These are phyloP conservation scores for Xylaria sp. DNA, from an alignment of 2,329 filamentous ascomycete species.

Conservation along the genomic window DNA sequence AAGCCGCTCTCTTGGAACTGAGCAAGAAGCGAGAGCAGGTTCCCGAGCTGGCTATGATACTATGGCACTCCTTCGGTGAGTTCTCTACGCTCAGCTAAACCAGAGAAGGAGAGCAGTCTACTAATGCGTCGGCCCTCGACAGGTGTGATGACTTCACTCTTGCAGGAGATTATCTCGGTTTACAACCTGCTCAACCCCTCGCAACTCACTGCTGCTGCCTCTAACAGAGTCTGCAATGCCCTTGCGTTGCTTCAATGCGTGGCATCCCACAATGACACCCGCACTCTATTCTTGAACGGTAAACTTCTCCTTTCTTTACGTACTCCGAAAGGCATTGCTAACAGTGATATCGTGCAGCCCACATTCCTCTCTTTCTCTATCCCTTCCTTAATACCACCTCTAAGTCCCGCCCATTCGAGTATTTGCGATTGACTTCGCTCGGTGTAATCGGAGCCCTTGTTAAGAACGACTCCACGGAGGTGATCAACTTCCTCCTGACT, in stretches of 20 bases:
- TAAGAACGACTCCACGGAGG: constrained; percentile 97
- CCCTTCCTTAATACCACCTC: constrained; percentile 98
- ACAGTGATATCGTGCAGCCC: constrained; percentile 54
- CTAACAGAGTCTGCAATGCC: constrained; percentile 95
- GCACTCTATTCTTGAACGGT: constrained; percentile 91
- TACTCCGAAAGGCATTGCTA: constrained; percentile 1
- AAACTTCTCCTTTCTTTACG: constrained; percentile 17
- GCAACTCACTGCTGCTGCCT: constrained; percentile 93
- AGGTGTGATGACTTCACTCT: constrained; percentile 96
- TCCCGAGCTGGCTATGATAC: constrained; percentile 86
- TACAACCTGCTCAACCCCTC: constrained; percentile 95
- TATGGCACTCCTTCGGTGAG: constrained; percentile 98
- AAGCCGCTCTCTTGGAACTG: constrained; percentile 86
- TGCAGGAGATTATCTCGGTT: constrained; percentile 98
- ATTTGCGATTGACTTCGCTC: constrained; percentile 88
- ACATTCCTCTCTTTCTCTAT: constrained; percentile 96
- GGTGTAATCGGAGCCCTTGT: constrained; percentile 95
- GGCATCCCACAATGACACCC: constrained; percentile 93
- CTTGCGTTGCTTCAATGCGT: constrained; percentile 94
- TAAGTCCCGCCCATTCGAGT: constrained; percentile 95
- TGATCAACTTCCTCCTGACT: constrained; percentile 97
- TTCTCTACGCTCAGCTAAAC: constrained; percentile 12
- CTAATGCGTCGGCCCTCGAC: constrained; percentile 15
- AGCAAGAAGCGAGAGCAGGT: constrained; percentile 99
- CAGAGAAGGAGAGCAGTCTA: neutral